A percentile compares a stretch with the other conserved stretches of the same genome.
Conservation (phyloP, 352 stramenopile genomes). For the Globisporangium recalcitrans region DNA sequence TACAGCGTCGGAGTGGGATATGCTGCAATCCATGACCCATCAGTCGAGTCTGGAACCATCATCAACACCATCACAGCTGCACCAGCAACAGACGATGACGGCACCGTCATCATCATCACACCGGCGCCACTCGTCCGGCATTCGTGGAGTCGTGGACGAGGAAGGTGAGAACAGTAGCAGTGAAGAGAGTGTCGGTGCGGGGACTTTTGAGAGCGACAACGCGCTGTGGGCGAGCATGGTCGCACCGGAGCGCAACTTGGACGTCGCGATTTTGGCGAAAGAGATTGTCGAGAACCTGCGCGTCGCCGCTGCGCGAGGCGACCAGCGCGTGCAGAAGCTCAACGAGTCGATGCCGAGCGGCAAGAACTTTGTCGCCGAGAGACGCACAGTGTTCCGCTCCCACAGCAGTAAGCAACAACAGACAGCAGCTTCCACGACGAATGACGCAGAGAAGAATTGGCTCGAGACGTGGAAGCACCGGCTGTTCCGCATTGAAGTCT, state of each 20-base stretch:
- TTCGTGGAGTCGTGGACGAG: neutral
- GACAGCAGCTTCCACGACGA: neutral
- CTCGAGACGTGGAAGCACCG: conserved; percentile 21
- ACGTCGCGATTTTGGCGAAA: conserved; percentile 22
- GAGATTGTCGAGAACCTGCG: conserved; percentile 42
- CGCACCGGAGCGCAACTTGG: conserved; percentile 14
- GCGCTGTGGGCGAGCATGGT: conserved; percentile 12
- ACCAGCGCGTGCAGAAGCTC: conserved; percentile 23
- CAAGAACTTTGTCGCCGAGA: conserved; percentile 11
- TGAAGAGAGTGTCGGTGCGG: neutral
- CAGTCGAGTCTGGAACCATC: neutral
- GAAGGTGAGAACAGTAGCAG: neutral
- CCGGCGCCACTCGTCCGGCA: conserved; percentile 12
- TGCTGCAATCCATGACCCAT: conserved; percentile 14
- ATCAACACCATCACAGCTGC: neutral
- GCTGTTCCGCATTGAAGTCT: conserved; percentile 17
- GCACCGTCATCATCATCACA: neutral
- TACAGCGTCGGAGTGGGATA: conserved; percentile 17
- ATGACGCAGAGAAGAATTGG: conserved; percentile 14
- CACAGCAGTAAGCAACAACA: conserved; percentile 1
- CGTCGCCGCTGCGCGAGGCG: conserved; percentile 21
- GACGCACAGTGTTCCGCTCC: conserved; percentile 3
- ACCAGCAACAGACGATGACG: neutral
- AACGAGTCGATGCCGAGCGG: conserved; percentile 21
- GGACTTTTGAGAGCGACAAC: conserved; percentile 6